Conservation (phyloP, 2,329 filamentous ascomycete species). For the Cytospora piceae region DNA sequence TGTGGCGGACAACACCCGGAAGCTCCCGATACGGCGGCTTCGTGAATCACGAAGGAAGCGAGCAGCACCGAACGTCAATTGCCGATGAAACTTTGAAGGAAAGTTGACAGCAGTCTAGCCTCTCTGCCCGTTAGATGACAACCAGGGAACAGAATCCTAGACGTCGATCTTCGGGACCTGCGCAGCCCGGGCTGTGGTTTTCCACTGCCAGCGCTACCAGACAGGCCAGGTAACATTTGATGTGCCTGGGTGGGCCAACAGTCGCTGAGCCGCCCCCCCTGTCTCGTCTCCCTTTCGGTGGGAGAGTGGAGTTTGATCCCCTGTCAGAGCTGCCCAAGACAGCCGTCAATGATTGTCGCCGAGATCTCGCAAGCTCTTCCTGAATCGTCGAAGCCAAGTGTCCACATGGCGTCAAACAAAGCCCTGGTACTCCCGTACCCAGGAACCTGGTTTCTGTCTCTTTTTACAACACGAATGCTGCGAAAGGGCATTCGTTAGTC, state of each 20-base stretch:
- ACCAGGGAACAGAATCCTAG: slow-evolving; percentile 13
- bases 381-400: slow-evolving; percentile 23
- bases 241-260: neutral
- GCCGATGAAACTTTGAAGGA: slow-evolving; percentile 15
- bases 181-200: neutral
- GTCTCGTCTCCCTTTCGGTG: slow-evolving; percentile 15
- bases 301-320: slow-evolving; percentile 16
- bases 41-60: slow-evolving; percentile 3
- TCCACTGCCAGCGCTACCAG: neutral
- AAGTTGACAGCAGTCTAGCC: slow-evolving; percentile 21
- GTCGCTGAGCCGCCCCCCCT: slow-evolving; percentile 17
- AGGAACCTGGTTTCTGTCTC: neutral
- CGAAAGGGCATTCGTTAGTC: slow-evolving; percentile 3
- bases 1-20: slow-evolving; percentile 13
- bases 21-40: slow-evolving; percentile 15
- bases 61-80: neutral
- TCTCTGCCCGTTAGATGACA: neutral
- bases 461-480: slow-evolving; percentile 6
- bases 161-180: slow-evolving; percentile 25
- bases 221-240: neutral
- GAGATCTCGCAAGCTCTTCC: slow-evolving; percentile 33
- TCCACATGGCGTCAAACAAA: slow-evolving; percentile 24
- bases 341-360: slow-evolving; percentile 15
- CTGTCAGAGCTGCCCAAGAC: slow-evolving; percentile 19
- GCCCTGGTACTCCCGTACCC: neutral